Base-by-base conservation (phyloP, 2,329 filamentous ascomycete genomes). In the Sporothrix mexicana region DNA sequence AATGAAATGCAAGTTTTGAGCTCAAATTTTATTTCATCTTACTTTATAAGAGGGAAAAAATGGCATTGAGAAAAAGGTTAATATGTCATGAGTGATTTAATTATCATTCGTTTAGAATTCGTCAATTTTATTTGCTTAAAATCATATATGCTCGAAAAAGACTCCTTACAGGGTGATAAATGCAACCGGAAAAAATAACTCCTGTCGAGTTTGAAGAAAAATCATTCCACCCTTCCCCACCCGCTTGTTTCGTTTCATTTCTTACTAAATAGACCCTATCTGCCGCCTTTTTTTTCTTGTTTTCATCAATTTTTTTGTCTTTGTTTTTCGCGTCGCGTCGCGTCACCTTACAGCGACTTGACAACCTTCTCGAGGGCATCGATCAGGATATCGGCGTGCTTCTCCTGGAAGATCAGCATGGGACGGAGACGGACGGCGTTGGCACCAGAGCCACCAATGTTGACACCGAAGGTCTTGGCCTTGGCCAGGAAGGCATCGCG, bases 361-460 rank as follows among this genome's bases (percentile, higher is more conserved):
- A 90, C 87, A 76, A 94, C 85, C 85, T 92, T 93, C 85, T 97
- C 93, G 76, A 97, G 80, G 30, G 87, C 88, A 77, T 93, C 93
- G 67, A 97, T 82, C 77, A 98, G 84, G 74, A 97, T 90, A 83
- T 97, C 93, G 25, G 92, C 95, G 82, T 98, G 95, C 80, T 92
- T 89, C 87, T 94, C 89, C 88, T 97, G 92, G 86, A 98, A 96
- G 79, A 95, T 91, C 77, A 98, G 84, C 95, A 97, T 97, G 59
- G 94, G 95, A 78, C 94, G 85, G 80, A 98, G 84, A 69, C 94
- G 85, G 13, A 98, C 92, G 41, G 95, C 93, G 71, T 79, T 85
- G 78, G 87, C 86, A 15, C 95, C 95, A 77, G 90, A 92, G 69
- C 94, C 94, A 74, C 94, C 95, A 80, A 97, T 93, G 84, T 97